Base-by-base conservation (phyloP, 148 eudicot genomes). In the Talinum fruticosum region DNA sequence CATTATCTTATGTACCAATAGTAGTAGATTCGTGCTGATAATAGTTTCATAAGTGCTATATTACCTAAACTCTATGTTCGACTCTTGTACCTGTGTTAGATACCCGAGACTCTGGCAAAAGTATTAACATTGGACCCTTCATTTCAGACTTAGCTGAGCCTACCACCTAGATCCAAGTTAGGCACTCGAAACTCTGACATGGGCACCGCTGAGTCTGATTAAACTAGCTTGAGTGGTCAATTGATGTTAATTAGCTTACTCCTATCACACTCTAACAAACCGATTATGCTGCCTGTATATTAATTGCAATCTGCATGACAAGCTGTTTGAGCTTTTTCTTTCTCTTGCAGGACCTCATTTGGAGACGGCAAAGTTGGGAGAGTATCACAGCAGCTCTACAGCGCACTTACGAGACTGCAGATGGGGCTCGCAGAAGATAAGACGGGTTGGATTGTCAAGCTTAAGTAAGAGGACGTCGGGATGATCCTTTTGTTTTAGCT, bases 401-500 rank as follows among this genome's bases (percentile, higher is more conserved):
- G 80, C 64, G 88, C 86, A 13, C 91, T 94, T 21, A 92, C 97
- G 0, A 83, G 89, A 71, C 88, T 92, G 54, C 98, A 94, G 74
- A 90, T 94, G 98, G 98, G 98, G 76, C 88, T 90, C 26, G 76
- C 85, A 30, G 90, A 92, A 74, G 97, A 94, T 78, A 88, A 84
- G 44, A 89, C 81, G 98, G 94, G 81, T 59, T 94, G 98, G 98
- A 82, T 86, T 66, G 81, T 86, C 57, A 84, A 85, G 82, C 88
- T 94, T 44, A 81, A 88, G 86, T 90, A 83, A 84, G 37, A 47
- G 44, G 8, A 15, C 28, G 23, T 8, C 1, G 3, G 33, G 18
- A 28, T n/a, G n/a, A 10, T 51, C 47, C 12, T 15, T 16, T 51
- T 18, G 57, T 51, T 51, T 1, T 0, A 18, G 16, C 57, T 51